Evolutionary conservation across 1,284 basidiomycete species (phyloP), one percentile per base, ranked within the genome.

Genomic region (Peniophora sp.): DNA sequence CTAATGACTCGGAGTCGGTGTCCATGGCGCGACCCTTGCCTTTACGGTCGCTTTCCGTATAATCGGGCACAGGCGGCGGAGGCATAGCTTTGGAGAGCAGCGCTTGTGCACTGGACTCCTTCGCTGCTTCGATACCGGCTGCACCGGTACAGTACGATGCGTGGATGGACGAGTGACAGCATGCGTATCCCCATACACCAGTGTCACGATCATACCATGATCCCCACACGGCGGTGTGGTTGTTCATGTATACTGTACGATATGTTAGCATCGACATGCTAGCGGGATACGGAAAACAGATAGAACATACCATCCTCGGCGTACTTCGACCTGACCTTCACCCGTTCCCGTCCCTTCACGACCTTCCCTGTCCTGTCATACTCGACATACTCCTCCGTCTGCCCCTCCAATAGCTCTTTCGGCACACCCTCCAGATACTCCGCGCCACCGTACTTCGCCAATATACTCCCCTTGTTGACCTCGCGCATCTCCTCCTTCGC

Each of bases 321-420:
- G 68, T 98, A 99, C 68, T 97, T 97, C 39, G 91, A 95, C 60
- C 78, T 78, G 14, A 81, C 81, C 66, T 89, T 91, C 0, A 84
- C 89, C 49, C 83, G 78, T 69, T 97, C 94, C 56, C 82, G 80
- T n/a, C 97, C 96, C 68, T 91, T 94, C 59, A 98, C 78, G 50
- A 98, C 76, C 64, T 92, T 85, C 20, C 97, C 97, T 3, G 90
- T 82, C 53, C 92, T 76, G 51, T 92, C 96, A 68, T 98, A 99
- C 70, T 99, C 97, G 45, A 98, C 90, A 58, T 99, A 99, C 55
- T 95, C 81, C 68, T 99, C 97, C 32, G 94, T 96, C 71, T 98
- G 96, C 0, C 97, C 97, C 54, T 85, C 83, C 36, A 93, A 68
- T 34, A 99, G 74, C 69, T 99, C 96, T 62, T 83, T 86, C 9